A percentile compares a stretch with the other conserved stretches of the same genome.
phyloP scores from a whole-genome alignment of 192 early-diverging fungal species.

The Gryganskiella cystojenkinii region DNA sequence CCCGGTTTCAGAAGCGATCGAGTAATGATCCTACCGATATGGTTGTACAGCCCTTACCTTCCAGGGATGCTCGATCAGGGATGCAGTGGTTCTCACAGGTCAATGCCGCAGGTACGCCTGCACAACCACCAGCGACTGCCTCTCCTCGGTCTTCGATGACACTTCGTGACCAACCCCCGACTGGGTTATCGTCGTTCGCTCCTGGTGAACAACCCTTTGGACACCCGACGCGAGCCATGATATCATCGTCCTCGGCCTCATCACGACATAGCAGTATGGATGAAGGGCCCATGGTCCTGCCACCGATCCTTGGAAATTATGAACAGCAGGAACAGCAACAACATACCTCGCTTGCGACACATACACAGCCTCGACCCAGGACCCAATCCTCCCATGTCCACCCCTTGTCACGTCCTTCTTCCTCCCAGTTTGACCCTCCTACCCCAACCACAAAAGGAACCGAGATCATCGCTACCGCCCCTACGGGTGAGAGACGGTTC shows the following conservation, averaged over 20 bases:
- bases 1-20: slow-evolving; percentile 10
- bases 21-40: slow-evolving; percentile 42
- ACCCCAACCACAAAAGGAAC: not conserved
- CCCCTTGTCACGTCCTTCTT: slow-evolving; percentile 16
- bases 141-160: slow-evolving; percentile 1
- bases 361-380: slow-evolving; percentile 1
- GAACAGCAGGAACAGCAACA: not conserved
- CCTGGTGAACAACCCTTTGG: too few relatives aligned
- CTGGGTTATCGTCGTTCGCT: not conserved
- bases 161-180: not conserved
- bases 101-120: not conserved
- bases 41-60: slow-evolving; percentile 31
- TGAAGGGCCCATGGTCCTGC: slow-evolving; percentile 4
- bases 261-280: not conserved
- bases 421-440: not conserved
- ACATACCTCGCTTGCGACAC: not conserved
- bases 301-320: slow-evolving; percentile 21
- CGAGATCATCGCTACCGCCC: too few relatives aligned
- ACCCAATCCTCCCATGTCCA: slow-evolving; percentile 29
- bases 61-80: slow-evolving; percentile 34
- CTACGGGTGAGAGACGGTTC: not conserved
- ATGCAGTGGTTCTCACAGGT: slow-evolving; percentile 48
- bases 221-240: not conserved
- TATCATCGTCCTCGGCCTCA: not conserved
- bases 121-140: not conserved